Base-by-base conservation (phyloP, 805 yeast species). In the Deakozyma indianensis region DNA sequence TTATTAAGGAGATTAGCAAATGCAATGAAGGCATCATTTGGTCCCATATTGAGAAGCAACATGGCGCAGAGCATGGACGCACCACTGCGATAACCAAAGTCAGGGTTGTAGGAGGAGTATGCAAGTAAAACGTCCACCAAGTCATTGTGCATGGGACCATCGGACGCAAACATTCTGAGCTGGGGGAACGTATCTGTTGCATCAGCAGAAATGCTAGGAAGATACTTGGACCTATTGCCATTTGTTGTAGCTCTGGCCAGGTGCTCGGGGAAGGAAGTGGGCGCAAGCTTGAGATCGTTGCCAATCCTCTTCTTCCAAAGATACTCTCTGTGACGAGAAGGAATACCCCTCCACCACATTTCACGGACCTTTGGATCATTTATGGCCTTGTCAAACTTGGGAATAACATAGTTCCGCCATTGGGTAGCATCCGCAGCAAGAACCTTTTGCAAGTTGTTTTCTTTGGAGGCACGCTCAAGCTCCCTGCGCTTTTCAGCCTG, bases 311-410 rank as follows among this genome's bases (percentile, higher is more conserved):
- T 58, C 48, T 59, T 55, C 87, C 87, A 81, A 2, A 79, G 63
- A 9, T 58, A 56, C 3, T 64, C 57, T 41, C 87, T 62, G 3
- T 67, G 53, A 20, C 55, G 54, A n/a, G 53, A 28, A 1, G 82
- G 78, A 2, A 77, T 55, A 3, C 79, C 79, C 28, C 78, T 60
- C 82, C 82, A 77, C 75, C 78, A 74, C 25, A 76, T 57, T 48
- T 75, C 79, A 41, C 79, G 63, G 3, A 70, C 67, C 20, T 62
- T 53, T 1, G 71, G 63, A 14, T 60, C 54, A 45, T 61, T 58
- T 20, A 72, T 56, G 40, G 62, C 60, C 3, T 49, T 47, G 22
- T 56, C 54, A 45, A 63, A 67, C 43, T 67, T 56, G 4, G 68
- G 65, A 3, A 69, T 47, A 5, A 74, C 65, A 38, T 61, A 56